These are phyloP conservation scores for Exophiala sp. DNA, from an alignment of 2,329 filamentous ascomycete species.

Conservation along the genomic window DNA sequence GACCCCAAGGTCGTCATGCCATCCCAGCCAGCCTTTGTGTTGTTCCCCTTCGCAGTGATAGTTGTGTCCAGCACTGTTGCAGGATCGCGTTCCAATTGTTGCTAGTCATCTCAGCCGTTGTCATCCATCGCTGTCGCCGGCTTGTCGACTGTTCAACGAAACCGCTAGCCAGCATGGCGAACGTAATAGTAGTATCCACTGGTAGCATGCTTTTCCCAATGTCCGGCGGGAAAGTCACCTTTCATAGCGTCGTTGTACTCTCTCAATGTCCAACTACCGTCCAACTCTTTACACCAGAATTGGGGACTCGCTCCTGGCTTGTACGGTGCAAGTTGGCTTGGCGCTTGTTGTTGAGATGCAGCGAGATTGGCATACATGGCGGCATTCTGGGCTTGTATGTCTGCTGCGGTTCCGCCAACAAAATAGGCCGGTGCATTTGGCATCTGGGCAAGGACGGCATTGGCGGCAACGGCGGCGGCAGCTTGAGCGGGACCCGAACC, in stretches of 20 bases:
- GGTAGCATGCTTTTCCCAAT: slow-evolving; percentile 27
- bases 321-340: slow-evolving; percentile 32
- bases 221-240: slow-evolving; percentile 25
- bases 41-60: too few relatives aligned
- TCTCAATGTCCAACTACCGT: slow-evolving; percentile 34
- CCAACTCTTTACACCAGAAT: slow-evolving; percentile 35
- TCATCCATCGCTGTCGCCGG: background rate
- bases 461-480: slow-evolving; percentile 24
- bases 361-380: slow-evolving; percentile 27
- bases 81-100: background rate
- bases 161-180: slow-evolving; percentile 17
- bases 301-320: slow-evolving; percentile 31
- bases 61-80: background rate
- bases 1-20: background rate
- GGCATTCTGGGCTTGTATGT: slow-evolving; percentile 32
- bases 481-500: slow-evolving; percentile 21
- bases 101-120: background rate
- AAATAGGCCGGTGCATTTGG: slow-evolving; percentile 27
- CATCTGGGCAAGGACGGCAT: slow-evolving; percentile 22
- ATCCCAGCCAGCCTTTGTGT: background rate
- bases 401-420: slow-evolving; percentile 25
- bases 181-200: slow-evolving; percentile 29
- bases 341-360: slow-evolving; percentile 24
- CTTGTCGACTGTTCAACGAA: too few relatives aligned
- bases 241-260: slow-evolving; percentile 28